Evolutionary conservation across 2,329 filamentous ascomycete genomes (phyloP).

Genomic region (Alternaria panax): DNA sequence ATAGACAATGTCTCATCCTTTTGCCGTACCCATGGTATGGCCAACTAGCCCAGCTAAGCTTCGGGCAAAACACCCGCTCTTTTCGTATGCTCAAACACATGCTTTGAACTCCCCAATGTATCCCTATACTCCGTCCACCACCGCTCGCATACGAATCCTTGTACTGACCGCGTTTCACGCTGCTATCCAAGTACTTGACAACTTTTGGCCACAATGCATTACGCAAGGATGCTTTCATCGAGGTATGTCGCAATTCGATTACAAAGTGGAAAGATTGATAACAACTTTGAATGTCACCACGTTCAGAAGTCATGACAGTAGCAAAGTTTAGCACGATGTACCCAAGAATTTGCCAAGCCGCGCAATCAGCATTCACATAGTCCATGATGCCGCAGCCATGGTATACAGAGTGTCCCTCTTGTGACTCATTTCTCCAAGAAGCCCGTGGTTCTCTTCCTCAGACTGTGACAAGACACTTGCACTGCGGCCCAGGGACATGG

Average conservation of each 20-base stretch:
- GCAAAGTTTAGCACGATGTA: not conserved
- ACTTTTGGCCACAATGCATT: slow-evolving; percentile 52
- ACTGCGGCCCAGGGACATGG: not conserved
- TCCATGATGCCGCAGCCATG: not conserved
- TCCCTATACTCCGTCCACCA: slow-evolving; percentile 51
- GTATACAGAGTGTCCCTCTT: not conserved
- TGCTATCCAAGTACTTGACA: slow-evolving; percentile 46
- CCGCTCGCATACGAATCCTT: not conserved
- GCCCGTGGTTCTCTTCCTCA: not conserved
- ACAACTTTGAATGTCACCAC: not conserved
- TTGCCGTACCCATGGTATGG: not conserved
- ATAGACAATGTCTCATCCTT: not conserved
- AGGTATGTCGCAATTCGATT: slow-evolving; percentile 4
- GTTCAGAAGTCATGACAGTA: not conserved
- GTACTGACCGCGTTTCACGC: slow-evolving; percentile 42
- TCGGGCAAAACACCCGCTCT: slow-evolving; percentile 31
- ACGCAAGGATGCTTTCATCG: slow-evolving; percentile 17
- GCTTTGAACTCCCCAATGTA: slow-evolving; percentile 49
- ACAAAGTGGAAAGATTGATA: not conserved
- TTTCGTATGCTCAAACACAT: slow-evolving; percentile 48
- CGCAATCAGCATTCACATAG: not conserved
- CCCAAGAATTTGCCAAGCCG: not conserved
- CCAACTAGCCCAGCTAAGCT: not conserved
- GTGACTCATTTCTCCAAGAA: not conserved
- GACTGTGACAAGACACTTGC: not conserved